Conservation (phyloP, 2,329 filamentous ascomycete genomes). For the Talaromyces sp. region DNA sequence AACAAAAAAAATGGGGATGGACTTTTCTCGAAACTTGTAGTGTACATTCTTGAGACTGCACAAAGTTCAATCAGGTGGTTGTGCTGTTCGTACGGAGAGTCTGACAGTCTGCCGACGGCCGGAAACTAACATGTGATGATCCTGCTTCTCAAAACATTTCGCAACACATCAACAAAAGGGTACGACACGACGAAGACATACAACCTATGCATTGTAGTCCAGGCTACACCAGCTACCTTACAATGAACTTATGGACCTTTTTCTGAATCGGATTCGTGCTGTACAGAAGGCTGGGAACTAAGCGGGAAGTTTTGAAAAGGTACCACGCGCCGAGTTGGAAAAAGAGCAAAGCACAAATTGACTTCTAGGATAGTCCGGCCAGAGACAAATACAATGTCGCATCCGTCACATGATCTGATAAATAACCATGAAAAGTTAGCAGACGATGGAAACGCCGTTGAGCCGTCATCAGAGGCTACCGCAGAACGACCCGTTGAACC, state of each 20-base stretch:
- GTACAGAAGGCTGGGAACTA: neutral
- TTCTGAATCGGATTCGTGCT: neutral
- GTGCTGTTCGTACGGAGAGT: neutral
- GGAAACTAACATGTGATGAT: neutral
- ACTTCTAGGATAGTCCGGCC: neutral
- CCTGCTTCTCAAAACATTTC: neutral
- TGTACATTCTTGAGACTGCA: neutral
- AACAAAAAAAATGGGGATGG: conserved; percentile 11
- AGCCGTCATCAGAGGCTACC: conserved; percentile 10
- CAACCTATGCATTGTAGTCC: neutral
- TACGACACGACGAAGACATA: neutral
- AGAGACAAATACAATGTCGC: neutral
- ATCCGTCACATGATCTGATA: neutral
- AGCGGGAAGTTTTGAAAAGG: neutral
- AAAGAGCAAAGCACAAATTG: neutral
- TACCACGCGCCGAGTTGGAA: neutral
- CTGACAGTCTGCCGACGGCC: neutral
- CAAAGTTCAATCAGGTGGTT: neutral
- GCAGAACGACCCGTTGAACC: conserved; percentile 7
- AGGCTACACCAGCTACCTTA: neutral
- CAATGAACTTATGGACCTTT: neutral
- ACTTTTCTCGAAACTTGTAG: neutral
- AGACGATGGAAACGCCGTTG: conserved; percentile 11
- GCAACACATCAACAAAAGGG: neutral
- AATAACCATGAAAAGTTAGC: neutral